Percentiles rank a stretch among this genome's conserved stretches.
These are phyloP conservation scores for Diaporthe sp. DNA, from an alignment of 2,329 filamentous ascomycete species.

Conservation along the genomic window DNA sequence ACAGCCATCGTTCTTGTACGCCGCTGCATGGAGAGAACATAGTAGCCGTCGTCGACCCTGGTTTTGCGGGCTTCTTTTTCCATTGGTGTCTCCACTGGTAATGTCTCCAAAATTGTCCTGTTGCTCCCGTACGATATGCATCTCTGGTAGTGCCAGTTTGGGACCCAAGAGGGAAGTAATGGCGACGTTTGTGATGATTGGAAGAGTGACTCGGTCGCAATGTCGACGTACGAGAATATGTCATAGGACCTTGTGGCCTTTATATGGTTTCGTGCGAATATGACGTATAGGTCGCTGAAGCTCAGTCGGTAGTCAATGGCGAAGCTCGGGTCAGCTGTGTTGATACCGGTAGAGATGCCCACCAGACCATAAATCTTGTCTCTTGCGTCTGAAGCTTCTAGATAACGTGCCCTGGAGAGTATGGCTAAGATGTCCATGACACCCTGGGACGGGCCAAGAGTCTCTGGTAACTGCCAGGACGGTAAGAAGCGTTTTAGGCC, in stretches of 20 bases:
- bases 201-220: not conserved
- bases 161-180: not conserved
- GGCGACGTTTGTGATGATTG: not conserved
- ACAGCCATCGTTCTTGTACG: not conserved
- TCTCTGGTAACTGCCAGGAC: not conserved
- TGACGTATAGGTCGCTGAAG: not conserved
- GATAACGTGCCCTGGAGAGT: not conserved
- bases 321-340: not conserved
- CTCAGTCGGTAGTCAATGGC: not conserved
- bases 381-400: slow-evolving; percentile 11
- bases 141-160: slow-evolving; percentile 3
- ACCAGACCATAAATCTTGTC: slow-evolving; percentile 13
- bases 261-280: slow-evolving; percentile 5
- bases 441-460: not conserved
- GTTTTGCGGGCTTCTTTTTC: not conserved
- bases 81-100: not conserved
- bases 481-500: not conserved
- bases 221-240: not conserved
- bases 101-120: slow-evolving; percentile 13
- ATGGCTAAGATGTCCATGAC: not conserved
- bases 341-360: slow-evolving; percentile 2
- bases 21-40: not conserved
- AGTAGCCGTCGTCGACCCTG: not conserved
- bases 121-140: not conserved
- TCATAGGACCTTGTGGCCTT: slow-evolving; percentile 6